A percentile compares a stretch with the other conserved stretches of the same genome.
Evolutionary conservation across 73 alveolate genomes (phyloP).

Genomic region (Breviolum minutum): DNA sequence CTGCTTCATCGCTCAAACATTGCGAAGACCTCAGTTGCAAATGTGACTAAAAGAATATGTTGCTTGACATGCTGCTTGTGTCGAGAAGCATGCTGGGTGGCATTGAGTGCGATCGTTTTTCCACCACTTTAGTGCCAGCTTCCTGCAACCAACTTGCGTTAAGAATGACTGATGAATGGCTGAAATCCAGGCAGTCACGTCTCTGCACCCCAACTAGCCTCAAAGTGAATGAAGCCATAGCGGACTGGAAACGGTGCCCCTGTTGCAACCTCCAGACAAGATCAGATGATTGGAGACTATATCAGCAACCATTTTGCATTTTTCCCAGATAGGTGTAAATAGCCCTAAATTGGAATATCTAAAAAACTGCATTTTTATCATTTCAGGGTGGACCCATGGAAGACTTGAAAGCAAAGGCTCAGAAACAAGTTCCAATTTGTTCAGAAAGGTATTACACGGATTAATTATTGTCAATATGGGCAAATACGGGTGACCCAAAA

Average conservation of each 20-base stretch:
- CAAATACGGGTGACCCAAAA: too few relatives aligned
- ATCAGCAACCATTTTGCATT: too few relatives aligned
- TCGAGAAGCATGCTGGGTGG: constrained; percentile 55
- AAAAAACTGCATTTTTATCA: too few relatives aligned
- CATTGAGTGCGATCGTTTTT: constrained; percentile 56
- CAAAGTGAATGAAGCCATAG: constrained; percentile 62
- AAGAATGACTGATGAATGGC: not conserved
- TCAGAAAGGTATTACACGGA: too few relatives aligned
- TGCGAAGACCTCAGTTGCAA: constrained; percentile 22
- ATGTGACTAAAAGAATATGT: not conserved
- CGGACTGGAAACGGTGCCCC: constrained; percentile 35
- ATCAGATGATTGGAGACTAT: too few relatives aligned
- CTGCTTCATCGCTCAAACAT: constrained; percentile 53
- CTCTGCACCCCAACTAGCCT: not conserved
- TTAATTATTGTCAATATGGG: too few relatives aligned
- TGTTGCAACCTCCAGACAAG: constrained; percentile 26
- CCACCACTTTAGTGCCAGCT: not conserved
- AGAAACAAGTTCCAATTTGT: too few relatives aligned
- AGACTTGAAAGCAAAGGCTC: too few relatives aligned
- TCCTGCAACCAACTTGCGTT: not conserved
- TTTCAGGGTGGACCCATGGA: too few relatives aligned
- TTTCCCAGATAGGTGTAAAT: too few relatives aligned
- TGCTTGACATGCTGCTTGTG: not conserved
- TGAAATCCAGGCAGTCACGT: not conserved
- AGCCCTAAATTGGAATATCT: too few relatives aligned